Evolutionary conservation across 306 rosid genomes (phyloP), one percentile per base, ranked within the genome.

Genomic region (Vigna radiata): DNA sequence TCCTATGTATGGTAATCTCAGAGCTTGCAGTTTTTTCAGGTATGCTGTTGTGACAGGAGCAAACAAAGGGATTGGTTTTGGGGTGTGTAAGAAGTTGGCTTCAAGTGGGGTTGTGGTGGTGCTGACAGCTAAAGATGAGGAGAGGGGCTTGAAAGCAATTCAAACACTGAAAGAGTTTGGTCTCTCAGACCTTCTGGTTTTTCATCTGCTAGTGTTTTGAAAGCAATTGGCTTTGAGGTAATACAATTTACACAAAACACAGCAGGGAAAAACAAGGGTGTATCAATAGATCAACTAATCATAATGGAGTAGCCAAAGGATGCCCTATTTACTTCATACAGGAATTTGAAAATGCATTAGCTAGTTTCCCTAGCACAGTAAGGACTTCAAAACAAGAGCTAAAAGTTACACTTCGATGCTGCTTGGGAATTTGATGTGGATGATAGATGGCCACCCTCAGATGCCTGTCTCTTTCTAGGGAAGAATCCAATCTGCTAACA

Each of bases 271-370:
- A n/a, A n/a, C n/a, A n/a, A n/a, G n/a, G n/a, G n/a, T n/a, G n/a
- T n/a, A n/a, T n/a, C n/a, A n/a, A n/a, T n/a, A n/a, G 65, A 55
- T 63, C 64, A 63, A 55, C 73, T 71, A 63, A 6, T 75, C 73
- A 31, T 36, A 62, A 63, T 27, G 69, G 66, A 47, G 48, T 46
- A 47, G 68, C 72, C 76, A 55, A 70, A 47, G 60, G 64, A 70
- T 79, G 82, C 80, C 71, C 39, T 31, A 56, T 76, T 39, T 80
- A 41, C 25, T 80, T 33, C 66, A 64, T 41, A 52, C 66, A 65
- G 47, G 13, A 63, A 75, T 47, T 49, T 50, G 43, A 75, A 64
- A 79, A 27, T 18, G 68, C 62, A 65, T 27, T 36, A 13, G 65
- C 65, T 53, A 59, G 72, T 56, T 73, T 61, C 68, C 60, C 33